Evolutionary conservation across 148 eudicot genomes (phyloP).

Genomic region (Bassia scoparia): DNA sequence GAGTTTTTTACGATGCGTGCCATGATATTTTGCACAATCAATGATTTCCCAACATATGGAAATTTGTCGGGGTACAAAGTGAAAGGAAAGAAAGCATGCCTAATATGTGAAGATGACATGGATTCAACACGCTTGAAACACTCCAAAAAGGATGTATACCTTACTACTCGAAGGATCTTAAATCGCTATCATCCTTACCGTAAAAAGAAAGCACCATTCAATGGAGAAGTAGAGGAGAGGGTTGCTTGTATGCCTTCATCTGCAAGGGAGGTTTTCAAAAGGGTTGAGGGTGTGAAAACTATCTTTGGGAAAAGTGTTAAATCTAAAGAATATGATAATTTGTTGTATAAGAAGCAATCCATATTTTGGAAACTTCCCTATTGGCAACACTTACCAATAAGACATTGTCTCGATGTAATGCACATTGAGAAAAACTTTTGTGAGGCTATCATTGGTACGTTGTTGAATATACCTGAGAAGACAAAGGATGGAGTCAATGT

Average conservation of each 20-base stretch:
- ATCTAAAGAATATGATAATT: background rate
- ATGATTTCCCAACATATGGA: slow-evolving; percentile 24
- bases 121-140: no score
- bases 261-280: background rate
- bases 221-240: slow-evolving; percentile 1
- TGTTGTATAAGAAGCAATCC: background rate
- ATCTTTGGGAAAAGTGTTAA: background rate
- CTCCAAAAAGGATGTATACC: no score
- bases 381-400: background rate
- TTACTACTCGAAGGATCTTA: no score
- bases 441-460: background rate
- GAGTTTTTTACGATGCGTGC: background rate
- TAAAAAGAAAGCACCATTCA: background rate
- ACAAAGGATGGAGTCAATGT: background rate
- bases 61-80: slow-evolving; percentile 12
- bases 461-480: background rate
- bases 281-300: background rate
- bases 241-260: background rate
- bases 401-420: no score
- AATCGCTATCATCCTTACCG: background rate
- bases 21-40: slow-evolving; percentile 22
- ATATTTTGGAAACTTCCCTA: slow-evolving; percentile 5
- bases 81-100: no score
- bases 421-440: slow-evolving; percentile 7
- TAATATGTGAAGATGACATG: no score